Evolutionary conservation across 2,329 filamentous ascomycete genomes (phyloP), one percentile per base, ranked within the genome.

Genomic region (Beauveria asiatica): DNA sequence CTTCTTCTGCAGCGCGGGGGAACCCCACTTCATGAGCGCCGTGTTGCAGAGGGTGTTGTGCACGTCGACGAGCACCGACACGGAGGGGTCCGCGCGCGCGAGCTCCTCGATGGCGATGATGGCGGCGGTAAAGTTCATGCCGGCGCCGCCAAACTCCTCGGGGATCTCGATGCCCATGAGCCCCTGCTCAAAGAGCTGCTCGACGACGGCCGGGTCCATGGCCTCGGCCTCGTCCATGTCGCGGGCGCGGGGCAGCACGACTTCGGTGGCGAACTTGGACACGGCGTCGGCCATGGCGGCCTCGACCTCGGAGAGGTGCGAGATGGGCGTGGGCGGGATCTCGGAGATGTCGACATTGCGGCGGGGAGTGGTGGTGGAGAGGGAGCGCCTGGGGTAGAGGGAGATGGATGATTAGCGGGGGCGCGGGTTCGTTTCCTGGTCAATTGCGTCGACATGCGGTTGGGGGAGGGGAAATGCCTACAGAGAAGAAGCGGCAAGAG

Each of bases 11-110:
- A 89, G 76, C 67, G 86, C 83, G 63, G 84, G 81, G 66, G 85
- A 90, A 39, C 87, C 94, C 74, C 88, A 95, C 73, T 92, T 95
- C 69, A 97, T 72, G 60, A 99, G 81, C 16, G 92, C 89, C 3
- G 93, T 97, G 78, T 97, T 97, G 74, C 96, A 93, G 56, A 99
- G 81, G 1, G 94, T 99, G 77, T 99, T 99, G 81, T 99, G 94
- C 23, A 99, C 94, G 74, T 99, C 94, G 61, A 92, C 90, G 79
- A 99, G 77, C 64, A 99, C 94, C 70, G 90, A 93, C 64, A 99
- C 94, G 66, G 90, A 95, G 45, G 94, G 94, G 70, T 99, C 94
- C 19, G 96, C 89, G 61, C 92, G 84, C 1, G 94, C 94, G 63
- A 99, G 80, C 80, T 99, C 94, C 77, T 99, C 94, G 68, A 99